phyloP scores from a whole-genome alignment of 768 basidiomycete species.

The Lactarius pseudohatsudake region DNA sequence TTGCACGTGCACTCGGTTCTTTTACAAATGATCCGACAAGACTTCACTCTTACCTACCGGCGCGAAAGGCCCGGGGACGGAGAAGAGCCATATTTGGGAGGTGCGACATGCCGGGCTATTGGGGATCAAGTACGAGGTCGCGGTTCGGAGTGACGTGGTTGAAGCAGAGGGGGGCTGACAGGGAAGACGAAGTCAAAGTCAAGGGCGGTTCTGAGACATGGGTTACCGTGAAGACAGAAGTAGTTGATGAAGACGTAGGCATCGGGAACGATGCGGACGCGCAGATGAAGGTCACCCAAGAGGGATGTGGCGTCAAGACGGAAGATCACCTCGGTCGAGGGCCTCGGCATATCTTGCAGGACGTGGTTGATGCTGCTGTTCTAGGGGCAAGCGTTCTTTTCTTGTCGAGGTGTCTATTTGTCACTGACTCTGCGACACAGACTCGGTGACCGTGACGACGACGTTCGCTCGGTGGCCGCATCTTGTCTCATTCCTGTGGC shows the following conservation, averaged over 20 bases:
- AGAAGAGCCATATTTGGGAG: constrained; percentile 82
- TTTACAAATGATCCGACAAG: constrained; percentile 91
- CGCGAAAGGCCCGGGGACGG: constrained; percentile 34
- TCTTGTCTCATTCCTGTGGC: constrained; percentile 90
- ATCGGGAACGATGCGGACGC: constrained; percentile 1
- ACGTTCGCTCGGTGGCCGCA: constrained; percentile 94
- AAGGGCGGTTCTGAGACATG: constrained; percentile 3
- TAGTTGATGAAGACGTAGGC: constrained; percentile 1
- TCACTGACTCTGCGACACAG: constrained; percentile 41
- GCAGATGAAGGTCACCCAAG: constrained; percentile 27
- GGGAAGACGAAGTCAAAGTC: constrained; percentile 22
- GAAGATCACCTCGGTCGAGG: constrained; percentile 32
- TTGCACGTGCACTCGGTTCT: constrained; percentile 79
- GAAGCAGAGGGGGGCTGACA: constrained; percentile 35
- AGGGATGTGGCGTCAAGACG: constrained; percentile 32
- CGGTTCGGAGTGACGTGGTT: constrained; percentile 85
- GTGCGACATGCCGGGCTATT: constrained; percentile 96
- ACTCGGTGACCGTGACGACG: constrained; percentile 88
- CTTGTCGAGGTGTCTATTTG: constrained; percentile 4
- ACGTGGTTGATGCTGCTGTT: constrained; percentile 87
- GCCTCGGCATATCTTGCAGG: constrained; percentile 63
- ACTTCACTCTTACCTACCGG: constrained; percentile 52
- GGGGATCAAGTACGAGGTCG: constrained; percentile 97
- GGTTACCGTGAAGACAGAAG: neutral
- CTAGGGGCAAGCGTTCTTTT: constrained; percentile 68